These are phyloP conservation scores for Cyclotella kingstonii DNA, from an alignment of 108 stramenopile genomes.

Conservation along the genomic window DNA sequence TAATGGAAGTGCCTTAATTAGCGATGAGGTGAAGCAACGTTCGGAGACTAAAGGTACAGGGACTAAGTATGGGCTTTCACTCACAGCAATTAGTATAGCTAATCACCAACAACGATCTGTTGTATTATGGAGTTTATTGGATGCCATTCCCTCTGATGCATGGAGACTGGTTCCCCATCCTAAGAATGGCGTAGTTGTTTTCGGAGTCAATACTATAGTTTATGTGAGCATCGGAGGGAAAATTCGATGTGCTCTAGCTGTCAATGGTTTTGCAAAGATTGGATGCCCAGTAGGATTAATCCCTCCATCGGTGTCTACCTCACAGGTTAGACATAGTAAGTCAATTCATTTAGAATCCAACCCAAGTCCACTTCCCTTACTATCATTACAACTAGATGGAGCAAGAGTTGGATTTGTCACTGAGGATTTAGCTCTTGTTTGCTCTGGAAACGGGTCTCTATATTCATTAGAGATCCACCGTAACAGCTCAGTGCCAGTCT, in stretches of 20 bases:
- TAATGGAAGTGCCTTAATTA: background rate
- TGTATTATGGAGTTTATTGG: slow-evolving; percentile 72
- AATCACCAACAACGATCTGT: slow-evolving; percentile 73
- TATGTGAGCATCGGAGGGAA: slow-evolving; percentile 62
- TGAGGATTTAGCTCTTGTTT: slow-evolving; percentile 56
- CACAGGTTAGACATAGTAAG: slow-evolving; percentile 3
- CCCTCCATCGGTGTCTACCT: slow-evolving; percentile 19
- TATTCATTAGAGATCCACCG: slow-evolving; percentile 60
- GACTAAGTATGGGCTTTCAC: slow-evolving; percentile 51
- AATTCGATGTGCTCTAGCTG: slow-evolving; percentile 63
- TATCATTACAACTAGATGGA: slow-evolving; percentile 75
- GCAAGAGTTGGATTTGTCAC: slow-evolving; percentile 51
- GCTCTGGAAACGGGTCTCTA: slow-evolving; percentile 61
- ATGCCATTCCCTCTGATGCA: slow-evolving; percentile 76
- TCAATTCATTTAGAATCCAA: slow-evolving; percentile 51
- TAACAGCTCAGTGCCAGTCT: background rate
- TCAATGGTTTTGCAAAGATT: slow-evolving; percentile 78
- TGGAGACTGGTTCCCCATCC: slow-evolving; percentile 44
- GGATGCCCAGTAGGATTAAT: slow-evolving; percentile 52
- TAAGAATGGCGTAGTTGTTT: slow-evolving; percentile 51
- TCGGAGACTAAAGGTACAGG: slow-evolving; percentile 33
- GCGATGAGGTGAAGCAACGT: background rate
- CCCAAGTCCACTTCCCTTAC: slow-evolving; percentile 68
- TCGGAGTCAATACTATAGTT: slow-evolving; percentile 69
- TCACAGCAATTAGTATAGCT: slow-evolving; percentile 76